Base-by-base conservation (phyloP, 192 early-diverging fungal genomes). In the Spizellomyces sp. region DNA sequence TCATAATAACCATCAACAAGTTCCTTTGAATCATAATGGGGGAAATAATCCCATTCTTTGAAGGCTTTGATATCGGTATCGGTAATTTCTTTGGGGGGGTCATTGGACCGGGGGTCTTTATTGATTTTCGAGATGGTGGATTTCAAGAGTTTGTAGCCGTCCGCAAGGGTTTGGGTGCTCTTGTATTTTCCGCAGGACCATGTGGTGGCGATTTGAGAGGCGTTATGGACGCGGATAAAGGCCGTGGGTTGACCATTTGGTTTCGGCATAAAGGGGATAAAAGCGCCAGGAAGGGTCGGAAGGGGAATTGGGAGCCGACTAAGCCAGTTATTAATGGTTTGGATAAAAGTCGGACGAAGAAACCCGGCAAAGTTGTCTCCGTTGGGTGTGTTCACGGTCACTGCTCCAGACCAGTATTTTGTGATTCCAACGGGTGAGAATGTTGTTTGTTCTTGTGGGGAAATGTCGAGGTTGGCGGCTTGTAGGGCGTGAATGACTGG, bases 31-130 rank as follows among this genome's bases (percentile, higher is more conserved):
- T 58, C 57, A 41, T 58, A 58, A 58, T 58, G 57, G 4, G 57
- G 57, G 57, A 58, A 58, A 58, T 58, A 58, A 41, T 58, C 57
- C 9, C 41, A 41, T 41, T 58, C 57, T 58, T 58, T 58, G 6
- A 58, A 58, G 22, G 57, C 57, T 41, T 36, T 58, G 9, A 58
- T 15, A 58, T 58, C 57, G 6, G 57, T 41, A 7, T 58, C 57
- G 9, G 57, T 58, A 2, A 58, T 41, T 21, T 5, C 22, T 58
- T 58, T 58, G 1, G 57, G 57, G 4, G 21, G 21, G 57, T 58
- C 57, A 36, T n/a, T n/a, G n/a, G n/a, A n/a, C 5, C 57, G 57
- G 5, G 57, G 57, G 57, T 58, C 57, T 41, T 58, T 58, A 41
- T 58, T 58, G 0, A 58, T 58, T 15, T 58, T 58, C 15, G 57